phyloP scores from a whole-genome alignment of 768 basidiomycete species.

The Leccinum broughii region DNA sequence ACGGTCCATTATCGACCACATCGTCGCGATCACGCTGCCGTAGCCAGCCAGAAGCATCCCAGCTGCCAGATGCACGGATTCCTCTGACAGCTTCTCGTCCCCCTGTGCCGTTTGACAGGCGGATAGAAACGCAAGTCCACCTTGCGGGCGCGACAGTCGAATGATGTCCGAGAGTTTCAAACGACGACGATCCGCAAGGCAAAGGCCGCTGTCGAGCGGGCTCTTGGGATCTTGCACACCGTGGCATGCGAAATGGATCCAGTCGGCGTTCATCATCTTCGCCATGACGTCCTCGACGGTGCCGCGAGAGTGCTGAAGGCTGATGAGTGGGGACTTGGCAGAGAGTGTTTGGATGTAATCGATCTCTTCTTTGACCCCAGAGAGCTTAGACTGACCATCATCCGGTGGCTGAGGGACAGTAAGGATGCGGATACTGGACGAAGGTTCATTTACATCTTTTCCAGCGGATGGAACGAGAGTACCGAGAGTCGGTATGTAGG shows the following conservation, averaged over 20 bases:
- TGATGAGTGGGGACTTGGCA: background rate
- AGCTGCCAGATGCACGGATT: background rate
- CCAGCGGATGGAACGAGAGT: background rate
- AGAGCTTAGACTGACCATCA: background rate
- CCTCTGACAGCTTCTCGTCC: background rate
- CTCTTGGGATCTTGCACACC: background rate
- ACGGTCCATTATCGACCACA: background rate
- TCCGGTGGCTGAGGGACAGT: background rate
- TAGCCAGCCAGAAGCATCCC: background rate
- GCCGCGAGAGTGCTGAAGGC: background rate
- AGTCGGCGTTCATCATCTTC: background rate
- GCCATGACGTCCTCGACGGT: background rate
- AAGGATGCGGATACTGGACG: background rate
- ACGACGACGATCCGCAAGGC: background rate
- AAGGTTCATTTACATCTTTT: background rate
- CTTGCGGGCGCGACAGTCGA: background rate
- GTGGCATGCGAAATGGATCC: background rate
- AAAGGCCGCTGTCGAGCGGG: background rate
- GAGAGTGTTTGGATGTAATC: background rate
- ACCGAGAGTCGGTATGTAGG: background rate
- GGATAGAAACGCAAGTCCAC: background rate
- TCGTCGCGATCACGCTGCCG: background rate
- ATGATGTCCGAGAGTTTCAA: background rate
- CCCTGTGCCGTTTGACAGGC: background rate
- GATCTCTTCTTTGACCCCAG: background rate